These are phyloP conservation scores for Petunia secreta DNA, from an alignment of 257 asterid genomes.

Conservation along the genomic window DNA sequence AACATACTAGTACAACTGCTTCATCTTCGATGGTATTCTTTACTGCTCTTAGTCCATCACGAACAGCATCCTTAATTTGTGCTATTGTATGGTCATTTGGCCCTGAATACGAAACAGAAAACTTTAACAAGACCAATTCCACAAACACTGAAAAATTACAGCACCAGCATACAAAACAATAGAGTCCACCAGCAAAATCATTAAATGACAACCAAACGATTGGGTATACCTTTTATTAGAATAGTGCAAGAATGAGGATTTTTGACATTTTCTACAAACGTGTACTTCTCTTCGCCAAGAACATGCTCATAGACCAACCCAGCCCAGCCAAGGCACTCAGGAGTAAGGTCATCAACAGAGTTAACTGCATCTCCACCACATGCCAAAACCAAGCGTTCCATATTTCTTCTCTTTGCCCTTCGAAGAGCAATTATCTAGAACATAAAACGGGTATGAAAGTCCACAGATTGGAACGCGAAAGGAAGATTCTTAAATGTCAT, in stretches of 20 bases:
- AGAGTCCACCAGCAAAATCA: not conserved
- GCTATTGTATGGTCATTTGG: slow-evolving; percentile 99
- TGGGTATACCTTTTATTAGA: slow-evolving; percentile 81
- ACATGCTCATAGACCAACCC: slow-evolving; percentile 96
- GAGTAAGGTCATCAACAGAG: slow-evolving; percentile 90
- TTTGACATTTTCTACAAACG: slow-evolving; percentile 93
- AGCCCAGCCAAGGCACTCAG: slow-evolving; percentile 98
- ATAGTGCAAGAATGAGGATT: slow-evolving; percentile 94
- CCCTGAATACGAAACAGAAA: slow-evolving; percentile 48
- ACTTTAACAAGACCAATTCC: slow-evolving; percentile 28
- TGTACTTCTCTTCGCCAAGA: slow-evolving; percentile 96
- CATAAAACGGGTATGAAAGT: not conserved
- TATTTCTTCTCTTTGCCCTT: slow-evolving; percentile 95
- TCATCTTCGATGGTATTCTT: slow-evolving; percentile 97
- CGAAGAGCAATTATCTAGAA: slow-evolving; percentile 84
- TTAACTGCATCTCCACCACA: slow-evolving; percentile 99
- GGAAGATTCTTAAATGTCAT: not conserved
- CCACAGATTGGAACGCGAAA: not conserved
- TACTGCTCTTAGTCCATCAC: slow-evolving; percentile 96
- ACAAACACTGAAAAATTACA: slow-evolving; percentile 13
- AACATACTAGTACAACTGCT: slow-evolving; percentile 81
- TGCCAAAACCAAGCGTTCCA: slow-evolving; percentile 96
- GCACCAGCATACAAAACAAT: slow-evolving; percentile 14
- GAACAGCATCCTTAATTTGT: slow-evolving; percentile 98
- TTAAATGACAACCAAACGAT: slow-evolving; percentile 10